A percentile compares a stretch with the other conserved stretches of the same genome.
phyloP scores from a whole-genome alignment of 805 yeast species.

The Sporopachydermia lactativora region DNA sequence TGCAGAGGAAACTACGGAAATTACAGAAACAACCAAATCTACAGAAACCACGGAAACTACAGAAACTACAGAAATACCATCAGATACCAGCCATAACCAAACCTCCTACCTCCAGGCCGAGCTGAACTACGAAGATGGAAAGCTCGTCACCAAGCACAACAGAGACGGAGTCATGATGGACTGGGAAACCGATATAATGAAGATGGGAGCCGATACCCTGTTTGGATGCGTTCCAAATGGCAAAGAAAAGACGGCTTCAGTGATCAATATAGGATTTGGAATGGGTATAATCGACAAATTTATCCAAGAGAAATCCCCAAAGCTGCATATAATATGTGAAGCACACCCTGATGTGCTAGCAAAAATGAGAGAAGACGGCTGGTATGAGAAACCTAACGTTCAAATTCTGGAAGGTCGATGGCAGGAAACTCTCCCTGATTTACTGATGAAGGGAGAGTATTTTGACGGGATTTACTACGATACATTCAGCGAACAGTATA shows the following conservation, averaged over 20 bases:
- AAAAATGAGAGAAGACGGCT: slow-evolving; percentile 59
- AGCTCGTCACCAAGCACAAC: slow-evolving; percentile 57
- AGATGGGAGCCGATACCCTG: slow-evolving; percentile 62
- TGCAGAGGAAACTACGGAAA: slow-evolving; percentile 8
- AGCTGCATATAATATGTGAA: slow-evolving; percentile 76
- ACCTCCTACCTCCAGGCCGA: slow-evolving; percentile 48
- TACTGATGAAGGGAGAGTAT: slow-evolving; percentile 51
- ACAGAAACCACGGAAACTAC: slow-evolving; percentile 5
- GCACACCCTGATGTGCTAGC: slow-evolving; percentile 86
- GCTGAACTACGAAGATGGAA: slow-evolving; percentile 50
- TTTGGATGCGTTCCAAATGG: slow-evolving; percentile 29
- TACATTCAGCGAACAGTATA: slow-evolving; percentile 85
- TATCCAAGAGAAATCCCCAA: slow-evolving; percentile 46
- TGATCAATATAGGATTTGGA: slow-evolving; percentile 83
- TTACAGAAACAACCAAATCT: slow-evolving; percentile 7
- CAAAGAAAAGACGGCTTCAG: slow-evolving; percentile 24
- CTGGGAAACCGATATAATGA: slow-evolving; percentile 83
- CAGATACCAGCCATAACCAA: slow-evolving; percentile 52
- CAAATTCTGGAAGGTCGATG: slow-evolving; percentile 77
- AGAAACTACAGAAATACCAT: slow-evolving; percentile 10
- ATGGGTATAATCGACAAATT: slow-evolving; percentile 89
- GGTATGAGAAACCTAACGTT: slow-evolving; percentile 67
- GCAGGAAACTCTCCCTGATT: slow-evolving; percentile 66
- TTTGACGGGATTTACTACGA: slow-evolving; percentile 91
- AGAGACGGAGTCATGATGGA: slow-evolving; percentile 96